A percentile compares a stretch with the other conserved stretches of the same genome.
phyloP scores from a whole-genome alignment of 371 early-diverging fungal genomes.

The Rhizopus sp. region DNA sequence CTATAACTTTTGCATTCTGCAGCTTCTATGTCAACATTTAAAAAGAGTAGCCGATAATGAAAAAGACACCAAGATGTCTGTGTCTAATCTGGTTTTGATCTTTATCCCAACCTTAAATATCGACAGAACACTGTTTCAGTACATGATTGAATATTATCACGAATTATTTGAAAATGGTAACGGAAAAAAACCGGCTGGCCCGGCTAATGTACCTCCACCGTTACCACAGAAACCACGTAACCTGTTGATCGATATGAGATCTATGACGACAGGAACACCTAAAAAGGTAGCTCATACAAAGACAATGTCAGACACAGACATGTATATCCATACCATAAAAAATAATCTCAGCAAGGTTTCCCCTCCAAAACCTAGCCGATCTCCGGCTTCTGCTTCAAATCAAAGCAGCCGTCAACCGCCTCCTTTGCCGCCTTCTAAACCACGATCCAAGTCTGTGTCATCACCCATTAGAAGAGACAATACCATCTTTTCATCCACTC shows the following conservation, averaged over 20 bases:
- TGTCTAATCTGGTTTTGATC: constrained; percentile 77
- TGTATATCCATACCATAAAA: constrained; percentile 10
- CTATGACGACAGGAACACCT: constrained; percentile 9
- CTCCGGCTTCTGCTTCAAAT: constrained; percentile 9
- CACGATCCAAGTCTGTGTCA: constrained; percentile 40
- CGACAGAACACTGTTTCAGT: constrained; percentile 68
- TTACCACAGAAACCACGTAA: constrained; percentile 41
- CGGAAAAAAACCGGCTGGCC: constrained; percentile 17
- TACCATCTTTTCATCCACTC: neutral
- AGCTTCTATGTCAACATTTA: constrained; percentile 62
- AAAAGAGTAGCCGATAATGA: constrained; percentile 64
- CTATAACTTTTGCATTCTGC: constrained; percentile 57
- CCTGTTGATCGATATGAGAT: neutral
- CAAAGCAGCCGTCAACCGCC: neutral
- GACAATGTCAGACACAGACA: constrained; percentile 33
- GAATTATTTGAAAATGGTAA: constrained; percentile 18
- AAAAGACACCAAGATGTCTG: constrained; percentile 74
- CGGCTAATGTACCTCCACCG: constrained; percentile 29
- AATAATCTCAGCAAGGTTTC: constrained; percentile 12
- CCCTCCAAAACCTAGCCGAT: constrained; percentile 36
- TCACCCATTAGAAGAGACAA: constrained; percentile 11
- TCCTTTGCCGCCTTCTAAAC: constrained; percentile 21
- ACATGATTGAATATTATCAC: constrained; percentile 43
- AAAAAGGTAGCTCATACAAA: constrained; percentile 21
- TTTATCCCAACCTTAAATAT: constrained; percentile 81